Evolutionary conservation across 2,329 filamentous ascomycete genomes (phyloP).

Genomic region (Claviceps capensis): DNA sequence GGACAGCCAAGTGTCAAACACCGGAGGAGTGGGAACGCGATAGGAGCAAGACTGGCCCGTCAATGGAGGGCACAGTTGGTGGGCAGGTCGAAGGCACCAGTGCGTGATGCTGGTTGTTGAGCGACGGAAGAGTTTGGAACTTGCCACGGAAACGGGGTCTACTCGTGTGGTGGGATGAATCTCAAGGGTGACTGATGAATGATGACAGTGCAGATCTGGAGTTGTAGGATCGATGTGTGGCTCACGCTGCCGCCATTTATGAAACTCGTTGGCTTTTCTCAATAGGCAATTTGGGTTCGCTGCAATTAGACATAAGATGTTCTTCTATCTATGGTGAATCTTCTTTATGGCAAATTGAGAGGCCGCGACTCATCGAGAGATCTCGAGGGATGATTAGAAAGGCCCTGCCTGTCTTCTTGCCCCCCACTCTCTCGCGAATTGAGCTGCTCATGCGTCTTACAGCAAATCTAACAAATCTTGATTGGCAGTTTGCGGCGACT

Average conservation of each 20-base stretch:
- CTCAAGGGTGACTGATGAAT: not conserved
- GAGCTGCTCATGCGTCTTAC: constrained; percentile 12
- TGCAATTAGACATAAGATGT: not conserved
- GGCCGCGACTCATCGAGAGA: constrained; percentile 1
- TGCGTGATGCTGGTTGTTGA: not conserved
- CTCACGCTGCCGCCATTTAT: not conserved
- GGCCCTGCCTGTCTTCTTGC: not conserved
- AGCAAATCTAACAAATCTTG: constrained; percentile 43
- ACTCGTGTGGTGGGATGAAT: not conserved
- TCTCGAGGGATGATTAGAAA: not conserved
- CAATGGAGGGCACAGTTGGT: constrained; percentile 29
- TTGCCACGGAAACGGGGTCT: not conserved
- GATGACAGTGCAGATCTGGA: not conserved
- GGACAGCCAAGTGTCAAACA: constrained; percentile 89
- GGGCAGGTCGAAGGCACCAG: constrained; percentile 26
- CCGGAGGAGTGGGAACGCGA: constrained; percentile 76
- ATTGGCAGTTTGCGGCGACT: constrained; percentile 40
- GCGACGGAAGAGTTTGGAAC: not conserved
- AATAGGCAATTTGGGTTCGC: not conserved
- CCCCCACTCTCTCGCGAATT: not conserved
- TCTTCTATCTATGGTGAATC: not conserved
- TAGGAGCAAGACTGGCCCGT: constrained; percentile 24
- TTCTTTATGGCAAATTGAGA: not conserved
- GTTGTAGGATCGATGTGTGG: not conserved
- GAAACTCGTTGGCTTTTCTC: not conserved